Percentiles rank a stretch among this genome's conserved stretches.
Conservation (phyloP, 1,284 basidiomycete genomes). For the Cryptococcus hybrid region DNA sequence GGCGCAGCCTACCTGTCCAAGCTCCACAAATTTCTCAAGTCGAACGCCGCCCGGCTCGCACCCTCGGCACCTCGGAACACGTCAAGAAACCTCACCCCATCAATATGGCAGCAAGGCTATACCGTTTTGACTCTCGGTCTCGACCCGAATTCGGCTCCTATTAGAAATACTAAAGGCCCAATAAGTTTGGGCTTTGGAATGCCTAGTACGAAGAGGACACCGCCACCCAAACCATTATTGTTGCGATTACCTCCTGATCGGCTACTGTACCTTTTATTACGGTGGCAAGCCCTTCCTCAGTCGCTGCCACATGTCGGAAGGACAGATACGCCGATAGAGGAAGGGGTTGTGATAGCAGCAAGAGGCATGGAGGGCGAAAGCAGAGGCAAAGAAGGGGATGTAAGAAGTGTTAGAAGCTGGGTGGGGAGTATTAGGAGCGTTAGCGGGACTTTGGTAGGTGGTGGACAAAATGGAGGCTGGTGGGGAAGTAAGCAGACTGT, state of each 20-base stretch:
- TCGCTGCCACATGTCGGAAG: slow-evolving; percentile 39
- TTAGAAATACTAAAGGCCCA: slow-evolving; percentile 40
- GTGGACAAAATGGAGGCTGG: slow-evolving; percentile 25
- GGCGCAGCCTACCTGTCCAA: slow-evolving; percentile 41
- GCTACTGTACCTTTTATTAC: slow-evolving; percentile 44
- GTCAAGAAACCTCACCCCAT: slow-evolving; percentile 5
- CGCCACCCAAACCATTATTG: slow-evolving; percentile 35
- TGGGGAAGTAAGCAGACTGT: slow-evolving; percentile 36
- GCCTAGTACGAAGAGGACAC: slow-evolving; percentile 8
- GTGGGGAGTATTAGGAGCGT: slow-evolving; percentile 48
- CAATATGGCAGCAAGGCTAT: slow-evolving; percentile 41
- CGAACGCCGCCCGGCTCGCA: slow-evolving; percentile 41
- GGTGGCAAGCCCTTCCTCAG: slow-evolving; percentile 45
- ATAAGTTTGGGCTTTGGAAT: slow-evolving; percentile 46
- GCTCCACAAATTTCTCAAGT: slow-evolving; percentile 44
- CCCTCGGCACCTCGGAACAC: slow-evolving; percentile 9
- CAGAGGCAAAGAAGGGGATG: slow-evolving; percentile 37
- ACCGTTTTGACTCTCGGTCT: slow-evolving; percentile 48
- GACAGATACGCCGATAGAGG: slow-evolving; percentile 44
- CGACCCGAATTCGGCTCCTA: slow-evolving; percentile 42
- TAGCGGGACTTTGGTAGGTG: slow-evolving; percentile 25
- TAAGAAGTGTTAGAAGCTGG: slow-evolving; percentile 47
- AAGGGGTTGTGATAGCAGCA: slow-evolving; percentile 32
- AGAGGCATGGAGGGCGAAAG: slow-evolving; percentile 25
- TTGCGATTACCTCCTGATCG: slow-evolving; percentile 47